Conservation (phyloP, 31 red algal genomes). For the Endocladia muricata region DNA sequence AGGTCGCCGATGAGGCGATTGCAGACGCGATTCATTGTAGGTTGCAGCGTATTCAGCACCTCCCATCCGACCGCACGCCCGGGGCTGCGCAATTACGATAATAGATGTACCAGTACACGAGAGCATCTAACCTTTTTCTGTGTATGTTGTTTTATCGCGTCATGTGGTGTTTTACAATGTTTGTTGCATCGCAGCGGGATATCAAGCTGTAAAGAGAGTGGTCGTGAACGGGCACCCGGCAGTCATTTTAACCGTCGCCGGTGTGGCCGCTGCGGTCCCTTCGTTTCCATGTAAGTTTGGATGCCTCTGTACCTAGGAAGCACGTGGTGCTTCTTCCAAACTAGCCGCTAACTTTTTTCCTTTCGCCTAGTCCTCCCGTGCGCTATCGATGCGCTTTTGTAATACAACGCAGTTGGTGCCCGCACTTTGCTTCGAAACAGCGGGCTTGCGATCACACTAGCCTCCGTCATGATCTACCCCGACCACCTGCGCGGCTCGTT, state of each 20-base stretch:
- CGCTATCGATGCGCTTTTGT: too few relatives aligned
- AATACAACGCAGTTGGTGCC: slow-evolving; percentile 47
- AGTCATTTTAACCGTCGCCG: slow-evolving; percentile 44
- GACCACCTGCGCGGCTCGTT: too few relatives aligned
- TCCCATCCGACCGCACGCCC: too few relatives aligned
- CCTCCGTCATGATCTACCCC: slow-evolving; percentile 70
- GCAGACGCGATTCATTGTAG: slow-evolving; percentile 58
- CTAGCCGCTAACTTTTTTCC: neutral
- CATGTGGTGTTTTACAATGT: too few relatives aligned
- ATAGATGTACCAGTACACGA: too few relatives aligned
- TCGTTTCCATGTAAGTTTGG: slow-evolving; percentile 64
- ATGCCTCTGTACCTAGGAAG: too few relatives aligned
- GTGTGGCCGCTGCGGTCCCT: slow-evolving; percentile 29
- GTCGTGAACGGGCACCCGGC: slow-evolving; percentile 45
- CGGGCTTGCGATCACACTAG: slow-evolving; percentile 33
- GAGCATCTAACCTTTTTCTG: too few relatives aligned
- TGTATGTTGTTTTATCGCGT: too few relatives aligned
- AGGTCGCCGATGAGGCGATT: slow-evolving; percentile 58
- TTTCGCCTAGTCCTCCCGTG: too few relatives aligned
- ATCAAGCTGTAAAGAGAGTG: slow-evolving; percentile 52
- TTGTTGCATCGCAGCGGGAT: slow-evolving; percentile 19
- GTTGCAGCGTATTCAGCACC: slow-evolving; percentile 9
- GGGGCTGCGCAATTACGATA: too few relatives aligned
- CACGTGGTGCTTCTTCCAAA: too few relatives aligned
- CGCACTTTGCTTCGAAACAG: slow-evolving; percentile 49